Evolutionary conservation across 1,284 basidiomycete genomes (phyloP).

Genomic region (Chondrostereum purpureum): DNA sequence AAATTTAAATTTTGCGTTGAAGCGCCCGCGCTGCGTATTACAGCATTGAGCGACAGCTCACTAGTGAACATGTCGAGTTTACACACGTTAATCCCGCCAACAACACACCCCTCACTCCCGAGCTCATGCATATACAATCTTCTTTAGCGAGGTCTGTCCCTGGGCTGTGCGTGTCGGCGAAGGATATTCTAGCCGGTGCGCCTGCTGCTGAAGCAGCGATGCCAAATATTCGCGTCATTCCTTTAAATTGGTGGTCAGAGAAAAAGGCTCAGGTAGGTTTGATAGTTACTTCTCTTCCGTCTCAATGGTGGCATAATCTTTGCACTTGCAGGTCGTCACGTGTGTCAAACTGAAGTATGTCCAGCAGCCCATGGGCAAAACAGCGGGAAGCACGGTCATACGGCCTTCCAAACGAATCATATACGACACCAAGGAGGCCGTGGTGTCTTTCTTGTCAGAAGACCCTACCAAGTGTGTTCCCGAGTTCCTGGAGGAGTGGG

Average conservation of each 20-base stretch:
- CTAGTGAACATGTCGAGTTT: constrained; percentile 73
- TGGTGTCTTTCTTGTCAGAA: constrained; percentile 81
- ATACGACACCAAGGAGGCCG: constrained; percentile 78
- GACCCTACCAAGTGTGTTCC: constrained; percentile 83
- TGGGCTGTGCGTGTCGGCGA: constrained; percentile 74
- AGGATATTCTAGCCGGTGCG: constrained; percentile 73
- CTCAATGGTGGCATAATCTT: too few species aligned
- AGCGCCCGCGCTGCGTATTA: constrained; percentile 89
- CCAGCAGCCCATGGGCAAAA: constrained; percentile 73
- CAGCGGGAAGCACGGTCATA: constrained; percentile 52
- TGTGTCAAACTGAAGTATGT: constrained; percentile 85
- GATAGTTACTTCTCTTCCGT: too few species aligned
- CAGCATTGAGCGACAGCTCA: constrained; percentile 84
- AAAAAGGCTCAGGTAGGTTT: constrained; percentile 60
- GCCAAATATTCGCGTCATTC: constrained; percentile 84
- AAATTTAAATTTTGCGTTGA: constrained; percentile 2
- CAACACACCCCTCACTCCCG: constrained; percentile 33
- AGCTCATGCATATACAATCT: constrained; percentile 54
- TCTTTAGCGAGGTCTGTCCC: constrained; percentile 71
- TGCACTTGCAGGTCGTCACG: constrained; percentile 59
- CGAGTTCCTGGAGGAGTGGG: constrained; percentile 88
- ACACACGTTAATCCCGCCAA: constrained; percentile 62
- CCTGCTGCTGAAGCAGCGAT: constrained; percentile 84
- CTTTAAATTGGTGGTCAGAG: constrained; percentile 87
- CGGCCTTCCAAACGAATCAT: constrained; percentile 78